phyloP scores from a whole-genome alignment of 2,329 filamentous ascomycete species.

The Metarhizium sp. region DNA sequence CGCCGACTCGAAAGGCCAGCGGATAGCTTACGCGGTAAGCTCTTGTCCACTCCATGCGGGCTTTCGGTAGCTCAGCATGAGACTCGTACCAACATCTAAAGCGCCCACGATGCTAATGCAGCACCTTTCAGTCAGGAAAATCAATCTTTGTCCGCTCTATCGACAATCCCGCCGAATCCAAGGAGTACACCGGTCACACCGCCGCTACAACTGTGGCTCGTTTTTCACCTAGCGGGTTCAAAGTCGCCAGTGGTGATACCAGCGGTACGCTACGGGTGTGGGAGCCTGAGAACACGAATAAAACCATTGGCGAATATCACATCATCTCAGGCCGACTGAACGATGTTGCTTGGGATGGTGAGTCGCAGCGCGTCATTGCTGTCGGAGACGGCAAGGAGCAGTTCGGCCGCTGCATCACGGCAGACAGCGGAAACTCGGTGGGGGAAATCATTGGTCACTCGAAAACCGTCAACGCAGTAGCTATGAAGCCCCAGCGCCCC shows the following conservation, averaged over 20 bases:
- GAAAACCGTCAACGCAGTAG: constrained; percentile 81
- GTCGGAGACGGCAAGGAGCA: constrained; percentile 92
- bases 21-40: constrained; percentile 83
- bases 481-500: constrained; percentile 83
- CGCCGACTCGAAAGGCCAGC: constrained; percentile 78
- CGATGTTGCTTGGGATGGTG: constrained; percentile 94
- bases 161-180: constrained; percentile 74
- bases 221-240: constrained; percentile 91
- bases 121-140: constrained; percentile 62
- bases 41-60: background rate
- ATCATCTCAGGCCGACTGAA: constrained; percentile 94
- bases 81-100: background rate
- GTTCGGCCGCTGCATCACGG: constrained; percentile 88
- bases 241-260: constrained; percentile 84
- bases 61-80: background rate
- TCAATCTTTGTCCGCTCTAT: constrained; percentile 94
- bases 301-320: constrained; percentile 86
- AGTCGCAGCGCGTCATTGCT: constrained; percentile 91
- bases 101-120: constrained; percentile 1
- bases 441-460: constrained; percentile 91
- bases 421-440: constrained; percentile 91
- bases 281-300: constrained; percentile 78
- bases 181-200: constrained; percentile 90
- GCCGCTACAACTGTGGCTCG: constrained; percentile 82
- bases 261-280: constrained; percentile 81